Evolutionary conservation across 345 rosid genomes (phyloP).

Genomic region (Geranium rotundifolium): DNA sequence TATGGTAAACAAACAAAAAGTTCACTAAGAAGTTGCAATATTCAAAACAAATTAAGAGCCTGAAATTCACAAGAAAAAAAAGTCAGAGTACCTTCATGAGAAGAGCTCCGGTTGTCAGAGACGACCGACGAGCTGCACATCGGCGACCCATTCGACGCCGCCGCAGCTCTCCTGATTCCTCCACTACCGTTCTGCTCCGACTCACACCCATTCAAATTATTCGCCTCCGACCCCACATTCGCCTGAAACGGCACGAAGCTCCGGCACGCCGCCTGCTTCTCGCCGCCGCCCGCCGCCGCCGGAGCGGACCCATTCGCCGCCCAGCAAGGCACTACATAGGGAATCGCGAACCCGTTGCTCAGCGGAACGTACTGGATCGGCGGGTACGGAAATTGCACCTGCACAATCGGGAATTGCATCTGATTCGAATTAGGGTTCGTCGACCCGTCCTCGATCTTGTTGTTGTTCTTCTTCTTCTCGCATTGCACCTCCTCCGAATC

Average conservation of each 20-base stretch:
- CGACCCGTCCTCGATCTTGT: not conserved
- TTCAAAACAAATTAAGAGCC: no score
- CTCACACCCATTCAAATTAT: constrained; percentile 15
- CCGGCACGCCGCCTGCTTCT: no score
- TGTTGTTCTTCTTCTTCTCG: not conserved
- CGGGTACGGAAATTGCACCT: constrained; percentile 15
- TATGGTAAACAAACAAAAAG: no score
- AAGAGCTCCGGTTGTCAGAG: constrained; percentile 33
- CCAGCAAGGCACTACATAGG: no score
- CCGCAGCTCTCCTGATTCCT: constrained; percentile 10
- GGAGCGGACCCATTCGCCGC: no score
- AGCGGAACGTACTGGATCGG: constrained; percentile 1
- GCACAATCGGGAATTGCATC: constrained; percentile 6
- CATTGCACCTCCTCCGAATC: not conserved
- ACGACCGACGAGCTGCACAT: constrained; percentile 26
- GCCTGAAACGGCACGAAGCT: constrained; percentile 13
- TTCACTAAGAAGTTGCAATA: no score
- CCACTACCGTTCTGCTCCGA: constrained; percentile 22
- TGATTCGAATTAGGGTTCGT: not conserved
- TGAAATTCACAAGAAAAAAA: not conserved
- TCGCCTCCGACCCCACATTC: constrained; percentile 7
- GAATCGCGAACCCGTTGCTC: constrained; percentile 13
- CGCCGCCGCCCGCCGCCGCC: no score
- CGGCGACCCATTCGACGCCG: constrained; percentile 28
- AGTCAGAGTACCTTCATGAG: constrained; percentile 27